Conservation (phyloP, 2,329 filamentous ascomycete species). For the Alternaria alternata region DNA sequence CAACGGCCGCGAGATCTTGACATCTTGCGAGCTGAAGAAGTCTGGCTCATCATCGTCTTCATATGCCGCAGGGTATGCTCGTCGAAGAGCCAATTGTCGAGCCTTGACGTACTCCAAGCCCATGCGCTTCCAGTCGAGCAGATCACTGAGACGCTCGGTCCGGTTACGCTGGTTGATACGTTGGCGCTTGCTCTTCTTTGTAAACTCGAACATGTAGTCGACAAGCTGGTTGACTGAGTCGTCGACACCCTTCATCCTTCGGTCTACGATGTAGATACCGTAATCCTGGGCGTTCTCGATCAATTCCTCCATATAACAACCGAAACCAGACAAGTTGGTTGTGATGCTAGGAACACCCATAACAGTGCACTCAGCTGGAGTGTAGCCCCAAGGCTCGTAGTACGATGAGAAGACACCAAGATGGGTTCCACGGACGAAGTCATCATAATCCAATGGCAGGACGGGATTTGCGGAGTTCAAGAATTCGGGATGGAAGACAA, state of each 20-base stretch:
- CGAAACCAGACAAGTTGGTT: conserved; percentile 96
- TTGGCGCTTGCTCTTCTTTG: conserved; percentile 90
- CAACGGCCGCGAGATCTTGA: conserved; percentile 94
- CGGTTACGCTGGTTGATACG: conserved; percentile 98
- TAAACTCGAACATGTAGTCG: conserved; percentile 92
- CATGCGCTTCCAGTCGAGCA: conserved; percentile 99
- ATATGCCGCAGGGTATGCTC: conserved; percentile 91
- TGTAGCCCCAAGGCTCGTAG: conserved; percentile 99
- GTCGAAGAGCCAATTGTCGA: conserved; percentile 85
- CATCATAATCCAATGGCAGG: conserved; percentile 94
- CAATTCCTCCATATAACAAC: conserved; percentile 99
- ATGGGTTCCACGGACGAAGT: conserved; percentile 97
- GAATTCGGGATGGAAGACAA: conserved; percentile 98
- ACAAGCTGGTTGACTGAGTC: conserved; percentile 96
- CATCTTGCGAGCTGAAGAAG: conserved; percentile 89
- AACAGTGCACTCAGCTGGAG: conserved; percentile 95
- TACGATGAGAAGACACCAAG: conserved; percentile 96
- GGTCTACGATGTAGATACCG: conserved; percentile 98
- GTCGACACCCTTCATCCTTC: conserved; percentile 92
- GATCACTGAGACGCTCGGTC: conserved; percentile 91
- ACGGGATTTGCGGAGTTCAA: conserved; percentile 95
- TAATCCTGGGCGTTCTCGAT: conserved; percentile 99
- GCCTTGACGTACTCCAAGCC: conserved; percentile 99
- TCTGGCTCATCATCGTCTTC: conserved; percentile 79
- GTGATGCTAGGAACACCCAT: conserved; percentile 99